Conservation (phyloP, 805 yeast genomes). For the Candida montana region DNA sequence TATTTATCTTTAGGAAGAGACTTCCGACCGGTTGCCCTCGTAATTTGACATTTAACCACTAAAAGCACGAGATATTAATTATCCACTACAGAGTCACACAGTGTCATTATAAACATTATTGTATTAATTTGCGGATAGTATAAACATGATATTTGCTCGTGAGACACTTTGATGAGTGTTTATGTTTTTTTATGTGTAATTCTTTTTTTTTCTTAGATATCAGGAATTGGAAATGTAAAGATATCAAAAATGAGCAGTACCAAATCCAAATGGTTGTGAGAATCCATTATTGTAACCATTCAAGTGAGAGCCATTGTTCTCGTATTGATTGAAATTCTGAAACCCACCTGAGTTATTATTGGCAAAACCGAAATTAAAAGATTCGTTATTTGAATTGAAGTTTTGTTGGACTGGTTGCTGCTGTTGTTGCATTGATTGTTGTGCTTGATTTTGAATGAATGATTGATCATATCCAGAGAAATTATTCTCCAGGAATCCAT, state of each 20-base stretch:
- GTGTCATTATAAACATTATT: constrained; percentile 1
- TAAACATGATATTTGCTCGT: constrained; percentile 2
- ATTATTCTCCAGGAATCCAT: constrained; percentile 4
- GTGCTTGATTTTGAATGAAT: neutral
- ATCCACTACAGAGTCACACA: too few species aligned
- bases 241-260: constrained; percentile 9
- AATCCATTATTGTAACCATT: neutral
- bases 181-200: neutral
- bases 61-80: too few species aligned
- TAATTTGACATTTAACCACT: too few species aligned
- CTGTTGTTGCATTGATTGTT: neutral
- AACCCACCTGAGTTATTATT: neutral
- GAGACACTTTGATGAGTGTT: neutral
- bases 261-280: constrained; percentile 7
- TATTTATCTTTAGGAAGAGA: too few species aligned
- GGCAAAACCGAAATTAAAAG: neutral
- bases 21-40: too few species aligned
- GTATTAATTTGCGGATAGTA: constrained; percentile 3
- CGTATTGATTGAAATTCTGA: constrained; percentile 1
- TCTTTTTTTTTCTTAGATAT: neutral
- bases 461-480: constrained; percentile 4
- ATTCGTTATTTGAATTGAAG: neutral
- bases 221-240: neutral
- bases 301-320: neutral
- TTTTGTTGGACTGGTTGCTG: constrained; percentile 3